Evolutionary conservation across 176 grass and related monocot species (phyloP), one percentile per base, ranked within the genome.

Genomic region (Puccinellia tenuiflora): DNA sequence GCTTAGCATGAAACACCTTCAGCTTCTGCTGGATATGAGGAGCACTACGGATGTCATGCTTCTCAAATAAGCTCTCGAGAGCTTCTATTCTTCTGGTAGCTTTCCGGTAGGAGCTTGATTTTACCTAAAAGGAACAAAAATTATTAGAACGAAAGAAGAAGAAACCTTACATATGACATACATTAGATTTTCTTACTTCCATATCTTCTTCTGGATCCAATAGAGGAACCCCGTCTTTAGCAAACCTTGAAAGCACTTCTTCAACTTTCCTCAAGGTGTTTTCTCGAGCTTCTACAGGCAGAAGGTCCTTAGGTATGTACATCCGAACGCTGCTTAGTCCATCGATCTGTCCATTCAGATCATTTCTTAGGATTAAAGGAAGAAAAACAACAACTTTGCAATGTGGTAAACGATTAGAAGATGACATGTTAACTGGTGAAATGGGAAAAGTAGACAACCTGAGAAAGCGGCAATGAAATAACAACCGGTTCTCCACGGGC

Each of bases 181-280:
- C 7, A 79, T 78, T 54, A 84, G 0, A 17, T 37, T 69, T 94
- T 18, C 95, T 88, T 72, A 98, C 96, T 88, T 99, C 93, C 92
- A 96, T 91, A 93, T 99, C 93, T 71, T 99, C 96, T 88, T 95
- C 91, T 34, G 96, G 93, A 93, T 98, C 96, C 76, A 98, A 90
- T 7, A 93, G 78, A 85, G 96, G 96, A 38, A 96, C 66, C n/a
- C 92, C 96, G 78, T 93, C 93, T 95, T 93, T 93, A 81, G 85
- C 75, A 90, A 99, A 89, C 55, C 96, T 98, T 4, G 83, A 90
- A 86, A 91, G 79, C 45, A 93, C 87, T 87, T 98, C 96, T 8
- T 80, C 92, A 84, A 93, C 76, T 75, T 93, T 93, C 80, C 88
- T 91, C 55, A 96, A 78, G n/a, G 93, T 93, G 83, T 91, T 93